Percentiles rank a stretch among this genome's conserved stretches.
These are phyloP conservation scores for Candida qinlingensis DNA, from an alignment of 805 yeast species.

Conservation along the genomic window DNA sequence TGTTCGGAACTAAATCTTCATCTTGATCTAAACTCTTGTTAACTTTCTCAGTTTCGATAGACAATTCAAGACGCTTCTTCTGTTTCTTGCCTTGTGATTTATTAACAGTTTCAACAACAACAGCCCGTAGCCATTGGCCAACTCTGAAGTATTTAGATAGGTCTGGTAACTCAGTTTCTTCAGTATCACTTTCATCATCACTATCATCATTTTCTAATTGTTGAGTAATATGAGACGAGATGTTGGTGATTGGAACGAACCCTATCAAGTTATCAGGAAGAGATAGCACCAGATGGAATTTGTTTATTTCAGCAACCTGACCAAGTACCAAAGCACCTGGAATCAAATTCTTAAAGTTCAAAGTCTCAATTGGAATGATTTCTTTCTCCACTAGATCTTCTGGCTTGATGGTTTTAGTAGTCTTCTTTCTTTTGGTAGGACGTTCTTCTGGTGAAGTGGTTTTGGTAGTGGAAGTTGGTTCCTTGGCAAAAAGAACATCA, in stretches of 20 bases:
- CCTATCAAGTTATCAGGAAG: slow-evolving; percentile 81
- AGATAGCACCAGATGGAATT: slow-evolving; percentile 60
- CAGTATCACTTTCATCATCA: slow-evolving; percentile 29
- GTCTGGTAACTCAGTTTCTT: slow-evolving; percentile 45
- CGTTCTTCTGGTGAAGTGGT: slow-evolving; percentile 11
- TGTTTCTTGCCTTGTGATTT: slow-evolving; percentile 26
- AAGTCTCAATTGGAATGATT: slow-evolving; percentile 51
- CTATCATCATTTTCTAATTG: slow-evolving; percentile 53
- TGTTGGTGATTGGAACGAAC: slow-evolving; percentile 65
- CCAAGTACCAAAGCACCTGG: slow-evolving; percentile 78
- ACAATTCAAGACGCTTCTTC: slow-evolving; percentile 62
- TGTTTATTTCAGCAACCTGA: slow-evolving; percentile 57
- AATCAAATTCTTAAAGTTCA: slow-evolving; percentile 55
- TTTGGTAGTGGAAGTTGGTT: slow-evolving; percentile 8
- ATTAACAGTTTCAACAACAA: slow-evolving; percentile 51
- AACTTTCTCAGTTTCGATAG: slow-evolving; percentile 68
- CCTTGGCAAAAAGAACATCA: slow-evolving; percentile 68
- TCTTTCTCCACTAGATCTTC: slow-evolving; percentile 20
- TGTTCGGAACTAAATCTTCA: slow-evolving; percentile 61
- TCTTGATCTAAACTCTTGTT: slow-evolving; percentile 49
- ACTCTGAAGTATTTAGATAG: slow-evolving; percentile 47
- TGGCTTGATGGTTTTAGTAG: slow-evolving; percentile 25
- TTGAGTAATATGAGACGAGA: slow-evolving; percentile 58
- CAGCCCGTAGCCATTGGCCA: slow-evolving; percentile 87
- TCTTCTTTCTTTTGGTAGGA: slow-evolving; percentile 39